These are phyloP conservation scores for Ramichloridium luteum DNA, from an alignment of 2,329 filamentous ascomycete genomes.

Conservation along the genomic window DNA sequence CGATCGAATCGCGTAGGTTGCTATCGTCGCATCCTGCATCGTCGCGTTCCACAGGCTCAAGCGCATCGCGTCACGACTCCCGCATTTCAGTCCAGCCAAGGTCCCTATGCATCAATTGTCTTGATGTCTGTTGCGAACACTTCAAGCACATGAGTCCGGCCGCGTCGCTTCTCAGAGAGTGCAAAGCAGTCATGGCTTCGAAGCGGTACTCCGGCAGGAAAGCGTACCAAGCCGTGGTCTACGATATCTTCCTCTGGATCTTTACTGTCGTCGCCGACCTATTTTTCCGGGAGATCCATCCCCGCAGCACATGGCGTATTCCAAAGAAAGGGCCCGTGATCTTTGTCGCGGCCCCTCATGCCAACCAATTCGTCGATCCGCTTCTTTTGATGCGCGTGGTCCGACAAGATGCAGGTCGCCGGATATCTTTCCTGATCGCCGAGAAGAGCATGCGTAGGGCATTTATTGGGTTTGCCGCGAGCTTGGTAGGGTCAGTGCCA, in stretches of 20 bases:
- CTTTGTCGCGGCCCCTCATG: conserved; percentile 92
- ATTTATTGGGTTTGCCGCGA: conserved; percentile 80
- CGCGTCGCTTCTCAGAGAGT: too few species aligned
- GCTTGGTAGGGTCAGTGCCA: conserved; percentile 78
- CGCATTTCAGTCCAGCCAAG: too few species aligned
- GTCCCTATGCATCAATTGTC: too few species aligned
- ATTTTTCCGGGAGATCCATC: conserved; percentile 97
- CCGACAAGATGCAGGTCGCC: conserved; percentile 71
- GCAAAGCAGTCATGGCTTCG: too few species aligned
- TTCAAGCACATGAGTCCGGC: too few species aligned
- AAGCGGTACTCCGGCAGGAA: too few species aligned
- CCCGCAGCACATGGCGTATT: conserved; percentile 87
- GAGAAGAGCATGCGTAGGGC: conserved; percentile 85
- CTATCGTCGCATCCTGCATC: too few species aligned
- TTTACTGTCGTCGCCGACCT: conserved; percentile 80
- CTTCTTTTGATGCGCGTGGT: conserved; percentile 86
- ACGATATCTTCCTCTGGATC: conserved; percentile 64
- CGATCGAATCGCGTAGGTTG: too few species aligned
- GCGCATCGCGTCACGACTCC: too few species aligned
- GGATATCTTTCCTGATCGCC: conserved; percentile 84
- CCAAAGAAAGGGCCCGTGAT: conserved; percentile 80
- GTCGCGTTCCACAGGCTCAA: too few species aligned
- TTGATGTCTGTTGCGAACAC: too few species aligned
- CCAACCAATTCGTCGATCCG: conserved; percentile 96
- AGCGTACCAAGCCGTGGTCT: conserved; percentile 28